Evolutionary conservation across 1,139 yeast genomes (phyloP), one percentile per base, ranked within the genome.

Genomic region (Meyerozyma elateridarum): DNA sequence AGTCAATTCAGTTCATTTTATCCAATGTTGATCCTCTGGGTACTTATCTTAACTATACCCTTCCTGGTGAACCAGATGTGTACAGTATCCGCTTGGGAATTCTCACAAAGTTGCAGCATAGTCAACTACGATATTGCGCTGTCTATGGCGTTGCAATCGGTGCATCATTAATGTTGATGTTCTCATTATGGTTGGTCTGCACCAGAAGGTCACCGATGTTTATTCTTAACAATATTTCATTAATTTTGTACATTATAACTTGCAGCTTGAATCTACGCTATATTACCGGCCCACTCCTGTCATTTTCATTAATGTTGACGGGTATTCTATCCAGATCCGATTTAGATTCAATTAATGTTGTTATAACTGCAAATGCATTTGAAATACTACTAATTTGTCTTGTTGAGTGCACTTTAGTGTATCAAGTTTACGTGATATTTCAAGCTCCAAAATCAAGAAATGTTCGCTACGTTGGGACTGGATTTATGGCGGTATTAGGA

Each of bases 391-490:
- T 87, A 31, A 66, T 84, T 7, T 57, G 68, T 0, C 60, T 75
- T 8, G 72, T 89, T 31, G 83, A 85, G 50, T 37, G 61, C 0
- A 79, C 94, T 0, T 61, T 89, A 48, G 64, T 78, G 2, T 76
- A 77, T 48, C 97, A 91, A 55, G 72, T 83, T 5, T 70, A 65
- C 39, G 70, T 81, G 11, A 79, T 89, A 28, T 85, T 84, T 59
- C 66, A 69, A 36, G 61, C 74, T 9, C 75, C 78, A n/a, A 65
- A 64, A 24, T 58, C 59, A 29, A 62, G 57, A 35, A 50, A 42
- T 15, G 35, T 68, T 26, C 73, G 81, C 0, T 36, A 50, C 24
- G 5, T 54, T 0, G 52, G 76, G n/a, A 63, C 78, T 0, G 38
- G 46, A 0, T 27, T 71, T 1, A 61, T 79, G 0, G 54, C 54